phyloP scores from a whole-genome alignment of 2,329 filamentous ascomycete species.

The Davidsoniella virescens region DNA sequence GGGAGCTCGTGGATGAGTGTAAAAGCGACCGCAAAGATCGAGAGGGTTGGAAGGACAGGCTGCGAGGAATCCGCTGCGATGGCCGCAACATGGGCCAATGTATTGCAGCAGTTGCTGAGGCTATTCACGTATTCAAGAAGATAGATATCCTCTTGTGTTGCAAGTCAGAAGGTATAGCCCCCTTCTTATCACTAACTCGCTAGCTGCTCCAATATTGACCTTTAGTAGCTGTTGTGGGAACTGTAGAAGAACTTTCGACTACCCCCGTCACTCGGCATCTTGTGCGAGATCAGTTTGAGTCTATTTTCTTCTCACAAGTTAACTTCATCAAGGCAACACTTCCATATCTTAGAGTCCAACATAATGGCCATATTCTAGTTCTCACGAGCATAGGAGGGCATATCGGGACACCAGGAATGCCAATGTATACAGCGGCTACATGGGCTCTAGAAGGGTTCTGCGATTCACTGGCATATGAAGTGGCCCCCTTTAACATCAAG shows the following conservation, averaged over 20 bases:
- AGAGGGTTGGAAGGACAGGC: constrained; percentile 66
- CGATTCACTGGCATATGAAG: constrained; percentile 87
- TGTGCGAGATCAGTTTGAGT: constrained; percentile 82
- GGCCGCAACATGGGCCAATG: constrained; percentile 51
- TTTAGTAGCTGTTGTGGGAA: constrained; percentile 59
- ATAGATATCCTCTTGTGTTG: constrained; percentile 87
- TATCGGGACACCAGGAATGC: constrained; percentile 78
- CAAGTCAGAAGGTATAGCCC: constrained; percentile 56
- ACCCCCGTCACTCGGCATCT: constrained; percentile 57
- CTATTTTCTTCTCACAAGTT: constrained; percentile 86
- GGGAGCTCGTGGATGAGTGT: constrained; percentile 57
- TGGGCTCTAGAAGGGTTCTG: constrained; percentile 95
- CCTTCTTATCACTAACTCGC: neutral
- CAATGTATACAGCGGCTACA: constrained; percentile 79
- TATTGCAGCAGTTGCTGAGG: constrained; percentile 73
- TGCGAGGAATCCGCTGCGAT: constrained; percentile 50
- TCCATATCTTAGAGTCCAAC: constrained; percentile 61
- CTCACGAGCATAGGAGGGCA: constrained; percentile 83
- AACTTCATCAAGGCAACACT: constrained; percentile 87
- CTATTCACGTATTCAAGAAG: constrained; percentile 65
- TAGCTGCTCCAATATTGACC: neutral
- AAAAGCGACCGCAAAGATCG: constrained; percentile 45
- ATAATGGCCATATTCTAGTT: constrained; percentile 78
- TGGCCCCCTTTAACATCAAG: constrained; percentile 92
- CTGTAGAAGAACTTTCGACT: constrained; percentile 76